phyloP scores from a whole-genome alignment of 202 grass and related monocot species.

The Panicum hallii region DNA sequence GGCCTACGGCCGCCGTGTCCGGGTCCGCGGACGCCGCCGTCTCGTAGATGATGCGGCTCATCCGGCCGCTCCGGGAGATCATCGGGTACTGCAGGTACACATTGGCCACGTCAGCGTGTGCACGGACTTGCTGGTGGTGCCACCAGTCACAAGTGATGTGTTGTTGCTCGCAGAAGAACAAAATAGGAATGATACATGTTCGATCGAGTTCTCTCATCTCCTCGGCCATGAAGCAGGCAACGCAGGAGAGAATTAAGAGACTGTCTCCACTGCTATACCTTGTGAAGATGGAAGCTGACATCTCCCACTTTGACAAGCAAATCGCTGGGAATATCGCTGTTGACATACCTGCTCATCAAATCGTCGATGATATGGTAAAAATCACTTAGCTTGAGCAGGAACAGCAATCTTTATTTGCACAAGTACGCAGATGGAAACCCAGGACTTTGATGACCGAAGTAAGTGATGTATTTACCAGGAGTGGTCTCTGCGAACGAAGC shows the following conservation, averaged over 20 bases:
- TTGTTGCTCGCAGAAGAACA: constrained; percentile 1
- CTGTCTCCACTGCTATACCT: constrained; percentile 52
- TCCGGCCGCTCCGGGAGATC: constrained; percentile 83
- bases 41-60: constrained; percentile 87
- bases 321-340: constrained; percentile 97
- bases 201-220: not conserved
- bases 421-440: not conserved
- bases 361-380: not conserved
- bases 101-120: not conserved
- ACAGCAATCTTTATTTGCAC: not conserved
- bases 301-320: constrained; percentile 79
- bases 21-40: constrained; percentile 31
- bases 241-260: not conserved
- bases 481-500: constrained; percentile 75
- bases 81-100: constrained; percentile 69
- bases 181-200: not conserved
- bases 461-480: constrained; percentile 51
- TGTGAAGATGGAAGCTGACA: constrained; percentile 94
- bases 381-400: not conserved
- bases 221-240: too few relatives aligned
- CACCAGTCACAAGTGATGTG: not conserved
- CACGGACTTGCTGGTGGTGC: not conserved
- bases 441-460: too few relatives aligned
- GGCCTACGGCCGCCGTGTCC: constrained; percentile 52
- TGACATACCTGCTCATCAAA: constrained; percentile 65